Evolutionary conservation across 306 rosid species (phyloP), one percentile per base, ranked within the genome.

Genomic region (Elaeagnus macrophylla): DNA sequence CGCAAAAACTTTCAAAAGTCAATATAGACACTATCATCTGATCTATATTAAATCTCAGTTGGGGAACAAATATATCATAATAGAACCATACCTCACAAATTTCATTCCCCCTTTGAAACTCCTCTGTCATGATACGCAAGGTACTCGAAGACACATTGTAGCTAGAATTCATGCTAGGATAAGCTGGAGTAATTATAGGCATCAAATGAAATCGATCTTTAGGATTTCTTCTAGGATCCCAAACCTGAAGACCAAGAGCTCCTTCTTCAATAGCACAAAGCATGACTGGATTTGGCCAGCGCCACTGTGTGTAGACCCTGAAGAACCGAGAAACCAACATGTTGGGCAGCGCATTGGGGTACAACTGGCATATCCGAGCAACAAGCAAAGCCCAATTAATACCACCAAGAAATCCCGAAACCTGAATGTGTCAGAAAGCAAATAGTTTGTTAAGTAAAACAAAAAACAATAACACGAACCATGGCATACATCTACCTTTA

Each of bases 101-200:
- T 64, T 91, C 95, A 73, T 66, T 78, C 59, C 99, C 99, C 79
- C 99, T 84, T 67, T 65, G 91, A 73, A 91, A 91, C 79, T 87
- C 99, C 11, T 87, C 87, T 11, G 79, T 51, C 95, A 91, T 84
- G 61, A 91, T 81, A 52, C 83, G 95, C 79, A 84, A 52, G 46
- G 99, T 91, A 81, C 99, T 91, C 17, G 75, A 44, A 10, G 96
- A 87, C 55, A 91, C 99, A 56, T 91, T 91, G 81, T 91, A 91
- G 79, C 93, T 91, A 54, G 99, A 91, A 75, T 91, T 91, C 99
- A 91, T 91, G 65, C 77, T 78, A 60, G 99, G 99, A 83, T 87
- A 91, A 72, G 96, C 96, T 8, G 99, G 99, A 77, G 99, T 91
- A 55, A 91, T 91, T 54, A 91, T 91, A 57, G 99, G 99, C 99